phyloP scores from a whole-genome alignment of 2,329 filamentous ascomycete genomes.

The Verticillium dahliae region DNA sequence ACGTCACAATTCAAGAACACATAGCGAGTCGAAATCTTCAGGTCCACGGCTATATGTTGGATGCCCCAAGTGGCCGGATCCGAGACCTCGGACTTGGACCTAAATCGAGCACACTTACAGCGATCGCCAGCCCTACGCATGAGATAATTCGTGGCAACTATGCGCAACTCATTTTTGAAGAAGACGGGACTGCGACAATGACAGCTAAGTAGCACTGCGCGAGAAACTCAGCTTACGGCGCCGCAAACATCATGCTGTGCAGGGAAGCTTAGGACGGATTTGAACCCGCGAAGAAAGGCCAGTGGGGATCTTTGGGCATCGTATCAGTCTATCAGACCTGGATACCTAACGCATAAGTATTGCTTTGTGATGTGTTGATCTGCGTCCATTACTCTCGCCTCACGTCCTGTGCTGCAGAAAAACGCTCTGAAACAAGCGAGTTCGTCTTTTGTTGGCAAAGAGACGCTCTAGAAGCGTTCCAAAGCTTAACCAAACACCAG shows the following conservation, averaged over 20 bases:
- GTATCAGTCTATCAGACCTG: neutral
- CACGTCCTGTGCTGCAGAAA: neutral
- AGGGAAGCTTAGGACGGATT: neutral
- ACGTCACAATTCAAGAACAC: slow-evolving; percentile 63
- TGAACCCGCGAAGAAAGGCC: neutral
- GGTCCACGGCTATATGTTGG: slow-evolving; percentile 74
- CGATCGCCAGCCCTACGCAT: slow-evolving; percentile 11
- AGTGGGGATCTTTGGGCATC: neutral
- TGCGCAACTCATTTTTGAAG: slow-evolving; percentile 43
- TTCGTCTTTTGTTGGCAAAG: neutral
- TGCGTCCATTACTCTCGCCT: neutral
- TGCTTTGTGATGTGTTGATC: neutral
- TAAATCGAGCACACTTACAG: slow-evolving; percentile 4
- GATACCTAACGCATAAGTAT: neutral
- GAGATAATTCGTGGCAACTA: slow-evolving; percentile 41
- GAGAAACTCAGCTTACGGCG: neutral
- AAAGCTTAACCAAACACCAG: slow-evolving; percentile 60
- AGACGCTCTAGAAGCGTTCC: neutral
- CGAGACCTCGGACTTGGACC: slow-evolving; percentile 41
- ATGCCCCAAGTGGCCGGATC: slow-evolving; percentile 45
- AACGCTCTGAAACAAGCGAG: neutral
- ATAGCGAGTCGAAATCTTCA: slow-evolving; percentile 63
- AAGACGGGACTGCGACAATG: slow-evolving; percentile 29
- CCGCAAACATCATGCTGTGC: neutral
- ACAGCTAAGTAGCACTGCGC: slow-evolving; percentile 11